Base-by-base conservation (phyloP, 2,329 filamentous ascomycete genomes). In the Cryphonectria japonica region DNA sequence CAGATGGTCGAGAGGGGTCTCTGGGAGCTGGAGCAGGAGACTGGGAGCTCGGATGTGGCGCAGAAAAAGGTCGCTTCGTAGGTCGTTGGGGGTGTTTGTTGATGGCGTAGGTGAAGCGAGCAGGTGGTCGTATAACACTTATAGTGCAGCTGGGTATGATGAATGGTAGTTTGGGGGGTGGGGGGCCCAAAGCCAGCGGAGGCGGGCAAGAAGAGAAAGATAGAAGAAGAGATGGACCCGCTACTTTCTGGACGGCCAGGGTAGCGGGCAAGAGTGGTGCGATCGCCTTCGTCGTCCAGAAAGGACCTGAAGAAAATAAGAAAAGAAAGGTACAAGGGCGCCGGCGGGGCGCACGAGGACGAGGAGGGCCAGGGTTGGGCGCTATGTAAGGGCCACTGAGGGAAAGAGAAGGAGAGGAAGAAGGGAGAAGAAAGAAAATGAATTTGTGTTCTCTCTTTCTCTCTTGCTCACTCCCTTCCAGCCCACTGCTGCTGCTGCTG, bases 191-290 rank as follows among this genome's bases (percentile, higher is more conserved):
- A 29, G 16, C 6, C n/a, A 43, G 39, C 61, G 61, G n/a, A 64
- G 39, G 13, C 37, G 39, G 37, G 39, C n/a, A 39, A 43, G 39
- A 46, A 46, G 61, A 46, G 39, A 46, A 64, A 22, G n/a, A 29
- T 29, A 11, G 61, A 46, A 32, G 61, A 64, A 32, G 37, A 64
- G 19, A 64, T 19, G 61, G 61, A 29, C 37, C 61, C 61, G 61
- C 61, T 64, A 43, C 41, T 43, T 43, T 43, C n/a, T n/a, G 3
- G 26, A 26, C 19, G 2, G 46, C 54, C 14, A 59, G 54, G 54
- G 29, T 43, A 64, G 61, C 61, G 39, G 61, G 61, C 61, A 39
- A 46, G 22, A 64, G 61, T 62, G 60, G 60, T 46, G 61, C 61
- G 37, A 64, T 46, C 37, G 61, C 11, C 60, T 22, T n/a, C 29